A percentile compares a stretch with the other conserved stretches of the same genome.
Conservation (phyloP, 257 asterid genomes). For the Solanum sitiens region DNA sequence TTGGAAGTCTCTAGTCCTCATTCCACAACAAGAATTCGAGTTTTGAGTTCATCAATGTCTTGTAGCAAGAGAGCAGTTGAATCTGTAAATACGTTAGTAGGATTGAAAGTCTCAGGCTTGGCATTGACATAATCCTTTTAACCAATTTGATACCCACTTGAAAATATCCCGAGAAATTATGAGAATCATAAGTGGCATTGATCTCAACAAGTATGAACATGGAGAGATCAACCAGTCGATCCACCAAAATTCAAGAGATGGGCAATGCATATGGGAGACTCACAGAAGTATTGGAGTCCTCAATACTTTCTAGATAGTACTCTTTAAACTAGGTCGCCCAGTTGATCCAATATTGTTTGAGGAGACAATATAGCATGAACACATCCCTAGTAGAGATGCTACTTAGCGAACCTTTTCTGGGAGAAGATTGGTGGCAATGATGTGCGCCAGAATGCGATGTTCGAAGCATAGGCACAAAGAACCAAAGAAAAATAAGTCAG, state of each 20-base stretch:
- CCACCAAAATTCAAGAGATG: neutral
- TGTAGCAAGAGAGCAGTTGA: neutral
- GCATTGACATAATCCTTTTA: neutral
- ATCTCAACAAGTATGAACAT: neutral
- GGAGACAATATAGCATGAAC: too few species aligned
- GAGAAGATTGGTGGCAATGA: neutral
- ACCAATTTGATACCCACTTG: neutral
- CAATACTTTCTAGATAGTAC: too few species aligned
- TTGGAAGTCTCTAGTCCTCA: neutral
- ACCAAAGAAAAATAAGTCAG: neutral
- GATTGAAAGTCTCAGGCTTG: neutral
- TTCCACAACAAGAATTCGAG: neutral
- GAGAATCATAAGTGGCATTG: neutral
- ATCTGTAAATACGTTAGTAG: neutral
- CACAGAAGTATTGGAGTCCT: too few species aligned
- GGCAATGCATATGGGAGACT: too few species aligned
- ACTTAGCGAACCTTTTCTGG: neutral
- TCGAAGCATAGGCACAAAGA: neutral
- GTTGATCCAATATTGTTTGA: too few species aligned
- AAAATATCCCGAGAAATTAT: neutral
- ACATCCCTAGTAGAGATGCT: too few species aligned
- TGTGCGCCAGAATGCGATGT: neutral
- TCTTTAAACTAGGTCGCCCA: too few species aligned
- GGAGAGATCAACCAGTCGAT: neutral
- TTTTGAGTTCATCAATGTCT: neutral